Evolutionary conservation across 2,329 filamentous ascomycete species (phyloP).

Genomic region (Penicillium sp.): DNA sequence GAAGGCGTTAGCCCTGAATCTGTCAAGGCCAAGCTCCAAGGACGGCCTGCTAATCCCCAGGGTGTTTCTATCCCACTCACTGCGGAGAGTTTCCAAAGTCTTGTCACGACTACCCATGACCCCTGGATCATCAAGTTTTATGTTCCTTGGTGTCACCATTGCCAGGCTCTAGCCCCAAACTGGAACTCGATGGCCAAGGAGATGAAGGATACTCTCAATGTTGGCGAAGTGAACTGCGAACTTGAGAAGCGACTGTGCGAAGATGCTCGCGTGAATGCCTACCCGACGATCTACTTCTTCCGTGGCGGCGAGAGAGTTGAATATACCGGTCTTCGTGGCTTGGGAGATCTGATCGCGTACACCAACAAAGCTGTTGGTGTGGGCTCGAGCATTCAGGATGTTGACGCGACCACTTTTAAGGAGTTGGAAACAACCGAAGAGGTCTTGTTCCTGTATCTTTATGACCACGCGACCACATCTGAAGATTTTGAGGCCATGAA

Average conservation of each 20-base stretch:
- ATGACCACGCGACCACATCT: slow-evolving; percentile 87
- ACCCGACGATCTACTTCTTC: slow-evolving; percentile 91
- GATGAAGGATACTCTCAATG: slow-evolving; percentile 83
- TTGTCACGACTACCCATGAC: slow-evolving; percentile 82
- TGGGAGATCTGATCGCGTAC: slow-evolving; percentile 86
- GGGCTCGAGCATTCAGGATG: slow-evolving; percentile 72
- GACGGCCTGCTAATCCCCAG: slow-evolving; percentile 66
- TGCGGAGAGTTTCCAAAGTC: slow-evolving; percentile 78
- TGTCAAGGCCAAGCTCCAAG: slow-evolving; percentile 51
- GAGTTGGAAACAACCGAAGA: slow-evolving; percentile 88
- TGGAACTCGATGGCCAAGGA: slow-evolving; percentile 89
- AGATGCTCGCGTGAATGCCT: slow-evolving; percentile 74
- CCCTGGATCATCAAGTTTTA: slow-evolving; percentile 99
- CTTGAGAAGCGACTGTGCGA: slow-evolving; percentile 84
- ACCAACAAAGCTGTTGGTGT: slow-evolving; percentile 81
- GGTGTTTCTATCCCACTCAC: slow-evolving; percentile 74
- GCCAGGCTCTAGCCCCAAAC: slow-evolving; percentile 84
- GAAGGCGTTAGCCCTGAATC: slow-evolving; percentile 43
- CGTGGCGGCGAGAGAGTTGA: slow-evolving; percentile 86
- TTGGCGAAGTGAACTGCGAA: slow-evolving; percentile 96
- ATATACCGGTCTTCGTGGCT: slow-evolving; percentile 84
- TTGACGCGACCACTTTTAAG: slow-evolving; percentile 73
- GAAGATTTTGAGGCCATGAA: slow-evolving; percentile 92
- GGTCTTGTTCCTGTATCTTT: slow-evolving; percentile 96
- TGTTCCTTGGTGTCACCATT: slow-evolving; percentile 95